Evolutionary conservation across 2,329 filamentous ascomycete genomes (phyloP).

Genomic region (Fusarium nodosum): DNA sequence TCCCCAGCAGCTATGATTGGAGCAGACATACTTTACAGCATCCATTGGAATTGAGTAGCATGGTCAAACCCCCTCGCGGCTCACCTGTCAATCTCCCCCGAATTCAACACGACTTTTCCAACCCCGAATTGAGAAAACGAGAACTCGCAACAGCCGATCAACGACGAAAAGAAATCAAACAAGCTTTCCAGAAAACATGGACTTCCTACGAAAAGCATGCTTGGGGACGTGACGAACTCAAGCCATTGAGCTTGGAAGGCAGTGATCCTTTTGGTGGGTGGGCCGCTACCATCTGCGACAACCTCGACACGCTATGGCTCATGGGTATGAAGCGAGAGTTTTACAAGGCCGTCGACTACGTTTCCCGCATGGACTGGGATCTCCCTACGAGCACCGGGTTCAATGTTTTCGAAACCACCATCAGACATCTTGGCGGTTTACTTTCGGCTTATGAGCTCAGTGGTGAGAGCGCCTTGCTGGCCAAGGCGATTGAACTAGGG

Average conservation of each 20-base stretch:
- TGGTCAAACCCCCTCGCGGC: slow-evolving; percentile 33
- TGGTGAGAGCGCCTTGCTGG: slow-evolving; percentile 64
- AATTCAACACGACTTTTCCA: slow-evolving; percentile 44
- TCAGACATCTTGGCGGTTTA: slow-evolving; percentile 76
- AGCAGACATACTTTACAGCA: slow-evolving; percentile 29
- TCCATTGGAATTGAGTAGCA: slow-evolving; percentile 22
- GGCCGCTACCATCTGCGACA: slow-evolving; percentile 73
- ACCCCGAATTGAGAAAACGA: slow-evolving; percentile 29
- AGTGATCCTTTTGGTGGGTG: slow-evolving; percentile 72
- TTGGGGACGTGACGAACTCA: slow-evolving; percentile 72
- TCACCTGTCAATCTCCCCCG: slow-evolving; percentile 29
- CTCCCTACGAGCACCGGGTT: slow-evolving; percentile 60
- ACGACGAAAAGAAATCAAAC: slow-evolving; percentile 57
- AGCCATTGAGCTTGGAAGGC: slow-evolving; percentile 63
- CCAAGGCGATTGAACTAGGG: slow-evolving; percentile 72
- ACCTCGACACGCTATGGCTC: slow-evolving; percentile 76
- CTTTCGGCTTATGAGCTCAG: slow-evolving; percentile 77
- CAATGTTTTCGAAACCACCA: slow-evolving; percentile 77
- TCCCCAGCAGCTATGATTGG: slow-evolving; percentile 47
- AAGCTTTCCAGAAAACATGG: slow-evolving; percentile 68
- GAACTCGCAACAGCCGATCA: slow-evolving; percentile 20
- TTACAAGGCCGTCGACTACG: slow-evolving; percentile 68
- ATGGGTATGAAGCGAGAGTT: slow-evolving; percentile 75
- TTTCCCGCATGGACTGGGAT: slow-evolving; percentile 63
- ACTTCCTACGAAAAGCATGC: slow-evolving; percentile 69